Evolutionary conservation across 2,329 filamentous ascomycete species (phyloP), one percentile per base, ranked within the genome.

Genomic region (Pyrenophora seminiperda): DNA sequence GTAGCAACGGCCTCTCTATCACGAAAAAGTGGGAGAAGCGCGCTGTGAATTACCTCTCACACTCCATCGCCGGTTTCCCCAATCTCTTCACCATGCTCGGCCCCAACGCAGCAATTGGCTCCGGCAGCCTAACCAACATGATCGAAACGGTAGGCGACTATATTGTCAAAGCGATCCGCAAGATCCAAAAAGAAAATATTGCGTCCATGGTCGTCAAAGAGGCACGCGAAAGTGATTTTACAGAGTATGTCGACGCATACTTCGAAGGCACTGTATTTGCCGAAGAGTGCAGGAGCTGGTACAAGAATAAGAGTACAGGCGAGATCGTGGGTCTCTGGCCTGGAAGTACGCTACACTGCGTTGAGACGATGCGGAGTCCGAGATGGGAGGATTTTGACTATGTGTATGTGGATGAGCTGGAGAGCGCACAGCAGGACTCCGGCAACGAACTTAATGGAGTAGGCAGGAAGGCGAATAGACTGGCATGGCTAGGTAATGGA

Each of bases 71-170:
- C 40, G 50, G 47, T 1, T 71, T 71, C 50, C 75, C 75, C n/a
- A 77, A 76, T 38, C 50, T 73, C 41, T 75, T 75, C 66, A 68
- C 66, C 41, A 75, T 76, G 71, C 67, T 76, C 2, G 74, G 75
- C 2, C 73, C 75, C 19, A 76, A 76, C 47, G 62, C 63, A 6
- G 72, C 73, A 15, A 74, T 76, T 41, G 73, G 74, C 29, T 65
- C 72, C 11, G 75, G 75, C 29, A 63, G 56, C 11, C 59, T 76
- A 11, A 76, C 74, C 10, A 71, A 63, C 56, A 76, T 76, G 73
- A 76, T 76, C 39, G 73, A 75, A 45, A 62, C 54, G 20, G 62
- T 71, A 0, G 71, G 68, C 51, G 71, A 74, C 57, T 76, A 76
- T 58, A 66, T 74, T 48, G 51, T 73, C 56, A 68, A 70, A 45